Evolutionary conservation across 2,329 filamentous ascomycete species (phyloP).

Genomic region (Pyricularia pennisetigena): DNA sequence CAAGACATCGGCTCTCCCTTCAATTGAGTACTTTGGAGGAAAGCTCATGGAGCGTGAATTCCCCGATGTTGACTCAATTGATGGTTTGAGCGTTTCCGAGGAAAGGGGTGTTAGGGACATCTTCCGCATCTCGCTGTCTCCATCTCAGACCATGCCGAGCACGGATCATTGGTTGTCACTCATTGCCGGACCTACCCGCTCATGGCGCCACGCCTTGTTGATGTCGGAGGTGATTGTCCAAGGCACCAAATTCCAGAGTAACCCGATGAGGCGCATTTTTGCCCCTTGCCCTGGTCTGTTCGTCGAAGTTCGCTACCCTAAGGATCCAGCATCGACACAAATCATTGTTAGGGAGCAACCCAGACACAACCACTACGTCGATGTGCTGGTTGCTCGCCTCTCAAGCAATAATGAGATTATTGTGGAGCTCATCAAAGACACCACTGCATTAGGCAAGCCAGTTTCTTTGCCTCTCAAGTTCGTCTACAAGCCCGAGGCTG

Average conservation of each 20-base stretch:
- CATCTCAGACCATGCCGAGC: constrained; percentile 65
- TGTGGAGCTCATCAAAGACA: constrained; percentile 87
- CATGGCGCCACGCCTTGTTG: constrained; percentile 92
- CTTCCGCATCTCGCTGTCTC: constrained; percentile 71
- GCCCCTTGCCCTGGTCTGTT: constrained; percentile 77
- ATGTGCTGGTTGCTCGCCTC: constrained; percentile 79
- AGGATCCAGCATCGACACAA: constrained; percentile 71
- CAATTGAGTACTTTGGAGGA: constrained; percentile 91
- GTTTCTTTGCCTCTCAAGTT: constrained; percentile 81
- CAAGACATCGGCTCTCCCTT: constrained; percentile 65
- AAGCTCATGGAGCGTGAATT: constrained; percentile 65
- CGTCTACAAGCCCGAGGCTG: constrained; percentile 87
- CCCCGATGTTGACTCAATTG: constrained; percentile 56
- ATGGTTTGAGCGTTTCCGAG: constrained; percentile 70
- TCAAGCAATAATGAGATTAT: constrained; percentile 68
- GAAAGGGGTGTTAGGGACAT: constrained; percentile 64
- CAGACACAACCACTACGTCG: constrained; percentile 74
- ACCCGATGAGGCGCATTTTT: constrained; percentile 88
- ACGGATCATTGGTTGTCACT: constrained; percentile 80
- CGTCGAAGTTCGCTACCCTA: constrained; percentile 77
- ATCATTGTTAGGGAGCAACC: constrained; percentile 85
- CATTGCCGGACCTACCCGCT: constrained; percentile 75
- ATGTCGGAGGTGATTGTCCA: constrained; percentile 90
- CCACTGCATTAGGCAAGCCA: constrained; percentile 73
- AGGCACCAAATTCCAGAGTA: constrained; percentile 93